phyloP scores from a whole-genome alignment of 1,284 basidiomycete species.

The Ceratobasidium sp. region DNA sequence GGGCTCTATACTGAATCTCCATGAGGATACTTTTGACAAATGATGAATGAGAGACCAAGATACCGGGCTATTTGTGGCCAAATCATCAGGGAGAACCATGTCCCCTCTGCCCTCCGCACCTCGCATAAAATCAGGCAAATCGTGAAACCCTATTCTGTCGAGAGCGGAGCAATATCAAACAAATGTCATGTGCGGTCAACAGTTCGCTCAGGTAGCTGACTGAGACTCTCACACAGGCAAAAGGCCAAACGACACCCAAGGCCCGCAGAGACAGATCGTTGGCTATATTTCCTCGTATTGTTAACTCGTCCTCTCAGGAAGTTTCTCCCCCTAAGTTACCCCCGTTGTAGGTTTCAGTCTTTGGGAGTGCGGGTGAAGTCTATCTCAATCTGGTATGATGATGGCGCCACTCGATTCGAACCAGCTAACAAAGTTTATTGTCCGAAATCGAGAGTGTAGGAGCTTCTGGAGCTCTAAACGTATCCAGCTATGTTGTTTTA shows the following conservation, averaged over 20 bases:
- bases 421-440: too few relatives aligned
- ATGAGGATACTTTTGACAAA: too few relatives aligned
- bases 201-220: too few relatives aligned
- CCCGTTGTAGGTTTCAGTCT: constrained; percentile 21
- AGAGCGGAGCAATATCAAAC: constrained; percentile 9
- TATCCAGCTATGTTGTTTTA: neutral
- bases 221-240: neutral
- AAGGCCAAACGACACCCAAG: neutral
- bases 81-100: constrained; percentile 22
- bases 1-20: too few relatives aligned
- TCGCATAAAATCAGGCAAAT: neutral
- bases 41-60: neutral
- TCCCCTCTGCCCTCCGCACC: constrained; percentile 12
- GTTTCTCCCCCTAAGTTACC: neutral
- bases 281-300: neutral
- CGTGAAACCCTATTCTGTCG: too few relatives aligned
- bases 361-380: constrained; percentile 5
- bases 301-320: neutral
- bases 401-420: too few relatives aligned
- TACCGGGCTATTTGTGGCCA: neutral
- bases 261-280: neutral
- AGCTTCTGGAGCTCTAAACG: neutral
- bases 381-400: neutral
- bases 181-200: neutral
- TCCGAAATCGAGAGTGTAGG: constrained; percentile 7